phyloP scores from a whole-genome alignment of 164 flowering plant genomes.

The grape (Vitis vinifera) region ASM3070453v1 NC_081819.1:19368001-19368500 shows the following conservation, averaged over 20 bases:
- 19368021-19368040: no score
- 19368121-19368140: constrained; percentile 1
- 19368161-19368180: constrained; percentile 94
- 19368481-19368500: no score
- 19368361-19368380: constrained; percentile 96
- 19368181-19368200: constrained; percentile 37
- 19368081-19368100: not conserved
- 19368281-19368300: constrained; percentile 73
- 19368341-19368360: constrained; percentile 97
- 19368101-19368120: not conserved
- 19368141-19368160: constrained; percentile 87
- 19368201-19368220: not conserved
- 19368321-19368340: constrained; percentile 90
- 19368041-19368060: no score
- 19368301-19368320: constrained; percentile 85
- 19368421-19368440: no score
- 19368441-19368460: no score
- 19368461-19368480: no score
- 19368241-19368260: not conserved
- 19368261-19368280: constrained; percentile 86
- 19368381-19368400: constrained; percentile 29
- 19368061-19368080: no score
- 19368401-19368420: no score
- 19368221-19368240: constrained; percentile 4
- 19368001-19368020: no score